Evolutionary conservation across 1,284 basidiomycete species (phyloP).

Genomic region (Boletus calvinii): DNA sequence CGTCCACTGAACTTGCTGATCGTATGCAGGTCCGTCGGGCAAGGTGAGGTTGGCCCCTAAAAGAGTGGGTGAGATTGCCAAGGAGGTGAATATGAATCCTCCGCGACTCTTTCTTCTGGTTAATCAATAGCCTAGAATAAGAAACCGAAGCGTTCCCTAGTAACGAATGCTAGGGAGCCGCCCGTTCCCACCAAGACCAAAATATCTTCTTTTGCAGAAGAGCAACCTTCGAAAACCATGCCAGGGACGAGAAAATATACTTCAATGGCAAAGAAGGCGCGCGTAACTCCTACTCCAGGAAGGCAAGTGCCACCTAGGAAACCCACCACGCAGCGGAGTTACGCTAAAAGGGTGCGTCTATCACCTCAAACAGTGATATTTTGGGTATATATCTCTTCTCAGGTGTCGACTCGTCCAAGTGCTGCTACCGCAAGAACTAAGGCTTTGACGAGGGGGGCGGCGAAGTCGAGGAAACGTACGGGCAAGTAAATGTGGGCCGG

Average conservation of each 20-base stretch:
- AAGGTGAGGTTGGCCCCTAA: slow-evolving; percentile 66
- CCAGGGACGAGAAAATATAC: slow-evolving; percentile 31
- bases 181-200: slow-evolving; percentile 5
- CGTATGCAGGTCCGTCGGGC: slow-evolving; percentile 44
- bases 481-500: slow-evolving; percentile 26
- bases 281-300: slow-evolving; percentile 39
- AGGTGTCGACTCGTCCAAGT: slow-evolving; percentile 39
- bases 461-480: slow-evolving; percentile 33
- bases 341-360: slow-evolving; percentile 29
- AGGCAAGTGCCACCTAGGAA: slow-evolving; percentile 38
- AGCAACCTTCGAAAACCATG: slow-evolving; percentile 29
- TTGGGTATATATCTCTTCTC: slow-evolving; percentile 34
- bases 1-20: not conserved
- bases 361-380: slow-evolving; percentile 26
- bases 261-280: slow-evolving; percentile 40
- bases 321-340: slow-evolving; percentile 30
- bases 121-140: slow-evolving; percentile 34
- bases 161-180: slow-evolving; percentile 17
- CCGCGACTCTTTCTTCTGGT: not conserved
- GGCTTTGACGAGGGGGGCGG: slow-evolving; percentile 24
- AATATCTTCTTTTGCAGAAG: slow-evolving; percentile 22
- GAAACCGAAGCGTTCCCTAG: slow-evolving; percentile 9
- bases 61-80: slow-evolving; percentile 52
- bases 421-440: slow-evolving; percentile 20
- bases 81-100: slow-evolving; percentile 52